These are phyloP conservation scores for Cronartium quercuum DNA, from an alignment of 1,284 basidiomycete species.

Conservation along the genomic window DNA sequence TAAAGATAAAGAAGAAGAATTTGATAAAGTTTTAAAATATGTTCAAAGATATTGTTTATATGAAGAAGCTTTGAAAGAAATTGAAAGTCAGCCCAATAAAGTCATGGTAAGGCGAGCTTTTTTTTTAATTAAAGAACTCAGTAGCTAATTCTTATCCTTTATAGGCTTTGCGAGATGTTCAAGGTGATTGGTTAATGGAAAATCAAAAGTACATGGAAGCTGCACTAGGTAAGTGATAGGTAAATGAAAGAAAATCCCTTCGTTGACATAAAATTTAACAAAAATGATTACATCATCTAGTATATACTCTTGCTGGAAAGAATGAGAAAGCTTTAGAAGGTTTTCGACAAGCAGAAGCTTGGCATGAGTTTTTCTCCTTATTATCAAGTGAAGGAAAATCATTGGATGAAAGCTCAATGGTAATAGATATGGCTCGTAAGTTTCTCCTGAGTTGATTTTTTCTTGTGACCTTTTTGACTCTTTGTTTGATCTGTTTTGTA, in stretches of 20 bases:
- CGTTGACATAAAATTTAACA: not conserved
- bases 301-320: constrained; percentile 64
- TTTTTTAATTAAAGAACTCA: not conserved
- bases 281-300: constrained; percentile 50
- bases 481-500: constrained; percentile 47
- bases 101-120: constrained; percentile 57
- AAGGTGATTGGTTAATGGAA: constrained; percentile 54
- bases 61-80: constrained; percentile 65
- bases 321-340: constrained; percentile 70
- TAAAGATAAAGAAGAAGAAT: constrained; percentile 61
- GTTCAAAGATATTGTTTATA: constrained; percentile 73
- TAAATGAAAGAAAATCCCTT: not conserved
- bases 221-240: constrained; percentile 58
- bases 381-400: constrained; percentile 54
- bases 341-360: constrained; percentile 74
- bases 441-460: constrained; percentile 65
- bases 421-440: constrained; percentile 52
- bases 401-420: constrained; percentile 50
- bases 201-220: constrained; percentile 75
- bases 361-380: constrained; percentile 84
- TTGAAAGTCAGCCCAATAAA: constrained; percentile 58
- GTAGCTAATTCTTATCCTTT: constrained; percentile 1
- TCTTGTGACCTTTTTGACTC: not conserved
- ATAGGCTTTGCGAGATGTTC: constrained; percentile 23
- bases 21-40: constrained; percentile 74